Percentiles rank a stretch among this genome's conserved stretches.
Evolutionary conservation across 2,329 filamentous ascomycete species (phyloP).

Genomic region (Pseudocercospora ulei): DNA sequence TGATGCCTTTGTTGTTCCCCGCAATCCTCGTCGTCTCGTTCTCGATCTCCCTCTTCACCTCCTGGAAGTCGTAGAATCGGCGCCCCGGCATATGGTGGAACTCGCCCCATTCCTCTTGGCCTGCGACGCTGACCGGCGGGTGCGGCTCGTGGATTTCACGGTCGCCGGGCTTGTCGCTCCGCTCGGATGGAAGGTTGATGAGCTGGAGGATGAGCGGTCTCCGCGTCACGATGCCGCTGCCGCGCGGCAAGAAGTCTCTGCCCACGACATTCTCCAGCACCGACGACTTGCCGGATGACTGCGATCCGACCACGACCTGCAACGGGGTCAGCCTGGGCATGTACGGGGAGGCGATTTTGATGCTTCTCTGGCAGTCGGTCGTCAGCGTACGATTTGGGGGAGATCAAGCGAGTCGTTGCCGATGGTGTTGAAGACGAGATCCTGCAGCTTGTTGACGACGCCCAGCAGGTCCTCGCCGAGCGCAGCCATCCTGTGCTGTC

Average conservation of each 20-base stretch:
- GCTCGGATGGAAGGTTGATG: conserved; percentile 78
- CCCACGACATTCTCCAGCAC: conserved; percentile 98
- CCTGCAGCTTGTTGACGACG: conserved; percentile 96
- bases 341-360: background rate
- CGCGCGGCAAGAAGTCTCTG: conserved; percentile 89
- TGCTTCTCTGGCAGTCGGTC: conserved; percentile 15
- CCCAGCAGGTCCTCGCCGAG: conserved; percentile 90
- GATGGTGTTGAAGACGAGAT: conserved; percentile 98
- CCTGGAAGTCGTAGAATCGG: conserved; percentile 79
- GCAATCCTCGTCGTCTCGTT: conserved; percentile 90
- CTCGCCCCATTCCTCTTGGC: conserved; percentile 73
- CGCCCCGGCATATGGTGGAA: conserved; percentile 90
- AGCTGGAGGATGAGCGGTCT: conserved; percentile 92
- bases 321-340: conserved; percentile 21
- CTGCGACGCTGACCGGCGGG: conserved; percentile 61
- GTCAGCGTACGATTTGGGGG: conserved; percentile 94
- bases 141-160: conserved; percentile 62
- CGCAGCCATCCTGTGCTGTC: conserved; percentile 58
- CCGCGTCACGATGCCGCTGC: conserved; percentile 91
- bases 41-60: conserved; percentile 94
- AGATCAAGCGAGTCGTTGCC: conserved; percentile 96
- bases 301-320: conserved; percentile 94
- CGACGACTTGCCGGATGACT: conserved; percentile 96
- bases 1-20: conserved; percentile 97
- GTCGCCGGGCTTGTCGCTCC: conserved; percentile 57